Evolutionary conservation across 768 basidiomycete genomes (phyloP).

Genomic region (Podaxis sp.): DNA sequence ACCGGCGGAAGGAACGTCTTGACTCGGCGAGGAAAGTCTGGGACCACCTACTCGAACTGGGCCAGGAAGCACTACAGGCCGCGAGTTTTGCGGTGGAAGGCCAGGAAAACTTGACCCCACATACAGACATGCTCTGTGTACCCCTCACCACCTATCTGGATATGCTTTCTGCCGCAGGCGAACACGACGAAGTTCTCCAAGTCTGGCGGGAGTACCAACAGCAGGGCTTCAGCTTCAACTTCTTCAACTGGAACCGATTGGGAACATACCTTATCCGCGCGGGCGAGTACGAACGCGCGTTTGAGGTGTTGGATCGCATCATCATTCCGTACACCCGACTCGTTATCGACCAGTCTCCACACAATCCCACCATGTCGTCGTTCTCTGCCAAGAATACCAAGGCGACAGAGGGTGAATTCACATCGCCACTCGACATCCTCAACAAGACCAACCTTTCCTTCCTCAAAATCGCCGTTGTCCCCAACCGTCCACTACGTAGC

Average conservation of each 20-base stretch:
- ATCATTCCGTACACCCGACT: conserved; percentile 52
- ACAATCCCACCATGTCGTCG: no score
- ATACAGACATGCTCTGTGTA: conserved; percentile 61
- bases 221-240: conserved; percentile 75
- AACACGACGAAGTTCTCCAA: conserved; percentile 57
- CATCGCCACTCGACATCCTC: conserved; percentile 7
- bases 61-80: neutral
- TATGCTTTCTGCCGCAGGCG: conserved; percentile 61
- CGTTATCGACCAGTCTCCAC: neutral
- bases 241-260: conserved; percentile 92
- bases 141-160: conserved; percentile 85
- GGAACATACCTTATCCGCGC: conserved; percentile 74
- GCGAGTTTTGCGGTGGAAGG: neutral
- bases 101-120: neutral
- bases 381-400: neutral
- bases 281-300: conserved; percentile 80
- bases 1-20: conserved; percentile 58
- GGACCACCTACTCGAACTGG: conserved; percentile 59
- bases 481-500: neutral
- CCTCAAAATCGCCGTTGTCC: neutral
- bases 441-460: conserved; percentile 11
- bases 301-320: conserved; percentile 78
- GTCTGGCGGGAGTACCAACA: conserved; percentile 67
- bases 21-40: conserved; percentile 63
- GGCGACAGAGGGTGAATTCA: neutral